Base-by-base conservation (phyloP, 306 rosid species). In the Lathyrus oleraceus region DNA sequence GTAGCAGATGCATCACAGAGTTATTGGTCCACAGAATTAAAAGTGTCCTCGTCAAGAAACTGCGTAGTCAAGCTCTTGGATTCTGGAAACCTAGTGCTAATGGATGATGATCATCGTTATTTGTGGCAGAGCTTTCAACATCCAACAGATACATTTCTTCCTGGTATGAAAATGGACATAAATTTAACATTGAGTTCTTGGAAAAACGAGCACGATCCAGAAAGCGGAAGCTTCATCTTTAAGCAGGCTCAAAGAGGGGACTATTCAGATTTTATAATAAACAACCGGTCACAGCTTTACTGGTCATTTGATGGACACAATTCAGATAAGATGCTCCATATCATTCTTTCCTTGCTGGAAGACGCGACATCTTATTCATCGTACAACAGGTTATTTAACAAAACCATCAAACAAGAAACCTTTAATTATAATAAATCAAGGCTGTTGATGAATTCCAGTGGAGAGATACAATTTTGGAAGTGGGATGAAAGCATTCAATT, bases 81-180 rank as follows among this genome's bases (percentile, higher is more conserved):
- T 67, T 72, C 82, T 1, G 91, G 89, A 59, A 87, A 87, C 51
- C 51, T 87, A 1, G 62, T 81, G 10, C 62, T 87, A 6, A 15
- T 1, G 0, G 65, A 71, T 9, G n/a, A 56, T 16, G 38, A 30
- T 32, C 14, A 27, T 30, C 5, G 62, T 27, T 57, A 58, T 11
- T 0, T 69, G 4, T 87, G 93, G 93, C 78, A 85, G 36, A 86
- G 88, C 40, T 87, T 87, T 58, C 8, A 52, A 0, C 1, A 51
- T 7, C 86, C 87, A 14, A 81, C 87, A 2, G 73, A 85, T 48
- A 85, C 94, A 35, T 85, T 88, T 72, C 75, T 88, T 21, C 81
- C 83, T 0, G 71, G 70, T 16, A 88, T 88, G 90, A 8, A 72
- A 27, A 83, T 85, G 85, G 48, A 65, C 53, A 2, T 6, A 5